Evolutionary conservation across 2,329 filamentous ascomycete genomes (phyloP), one percentile per base, ranked within the genome.

Genomic region (Dryadomyces sulphureus): DNA sequence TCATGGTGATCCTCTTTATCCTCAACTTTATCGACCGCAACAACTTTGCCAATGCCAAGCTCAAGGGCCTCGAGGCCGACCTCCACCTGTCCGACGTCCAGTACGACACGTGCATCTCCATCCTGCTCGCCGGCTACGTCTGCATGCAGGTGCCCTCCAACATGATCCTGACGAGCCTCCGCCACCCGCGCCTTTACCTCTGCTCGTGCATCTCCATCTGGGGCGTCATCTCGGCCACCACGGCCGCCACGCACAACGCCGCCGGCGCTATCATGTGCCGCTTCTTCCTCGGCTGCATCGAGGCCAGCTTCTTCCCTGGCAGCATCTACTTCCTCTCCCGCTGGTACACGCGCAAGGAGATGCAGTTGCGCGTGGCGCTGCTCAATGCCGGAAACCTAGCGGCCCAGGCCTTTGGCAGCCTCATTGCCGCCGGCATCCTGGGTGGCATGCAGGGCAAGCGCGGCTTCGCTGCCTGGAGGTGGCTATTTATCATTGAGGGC

Each of bases 401-500:
- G 5, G 50, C 52, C 9, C 45, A 48, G 9, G 49, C 51, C 1
- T 51, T 53, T 35, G 46, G 46, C 8, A 46, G 48, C 20, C 42
- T 53, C 32, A 48, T 51, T 19, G 49, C 49, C 0, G 69, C 72
- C 0, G 72, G 76, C 48, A 54, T 75, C 44, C 36, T 49, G 27
- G 71, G 70, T 54, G 75, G 73, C 56, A 66, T 80, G 69, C 61
- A 70, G 41, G 73, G 73, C 2, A 55, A 71, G 2, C 69, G 67
- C 8, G 67, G 67, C 1, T 56, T 61, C 27, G 51, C 56, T 5
- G 66, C 65, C 1, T 72, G 66, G 65, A 61, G 61, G 20, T 79
- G 75, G 75, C 63, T 79, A 0, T 79, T 77, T 57, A 59, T 61
- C 44, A 60, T 79, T 41, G 73, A 78, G 53, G 75, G 76, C 7